These are phyloP conservation scores for Choricystis sp. DNA, from an alignment of 139 green algal species.

Conservation along the genomic window DNA sequence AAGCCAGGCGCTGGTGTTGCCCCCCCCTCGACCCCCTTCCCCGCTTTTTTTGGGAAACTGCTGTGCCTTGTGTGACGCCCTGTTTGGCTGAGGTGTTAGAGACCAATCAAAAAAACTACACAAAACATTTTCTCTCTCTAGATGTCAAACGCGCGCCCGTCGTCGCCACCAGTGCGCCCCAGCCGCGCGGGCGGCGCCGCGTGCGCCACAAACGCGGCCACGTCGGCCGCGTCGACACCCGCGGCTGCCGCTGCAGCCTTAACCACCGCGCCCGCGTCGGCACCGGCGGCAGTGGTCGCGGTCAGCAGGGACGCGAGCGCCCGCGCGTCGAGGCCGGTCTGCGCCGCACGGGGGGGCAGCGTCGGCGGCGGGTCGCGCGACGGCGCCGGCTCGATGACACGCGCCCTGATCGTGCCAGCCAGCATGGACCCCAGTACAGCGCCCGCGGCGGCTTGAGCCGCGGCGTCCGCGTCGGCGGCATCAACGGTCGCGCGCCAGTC, in stretches of 20 bases:
- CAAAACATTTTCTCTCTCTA: not conserved
- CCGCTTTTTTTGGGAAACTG: too few species aligned
- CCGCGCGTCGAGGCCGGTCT: not conserved
- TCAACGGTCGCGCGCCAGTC: too few species aligned
- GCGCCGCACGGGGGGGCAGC: too few species aligned
- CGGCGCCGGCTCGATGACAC: not conserved
- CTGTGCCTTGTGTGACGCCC: too few species aligned
- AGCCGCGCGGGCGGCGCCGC: too few species aligned
- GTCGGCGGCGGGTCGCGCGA: not conserved
- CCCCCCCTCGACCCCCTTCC: too few species aligned
- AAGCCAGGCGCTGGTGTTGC: too few species aligned
- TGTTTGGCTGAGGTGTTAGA: too few species aligned
- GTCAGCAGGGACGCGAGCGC: not conserved
- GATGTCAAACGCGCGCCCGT: not conserved
- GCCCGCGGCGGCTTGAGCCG: not conserved
- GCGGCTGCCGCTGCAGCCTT: too few species aligned
- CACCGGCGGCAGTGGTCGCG: not conserved
- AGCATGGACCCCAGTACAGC: not conserved
- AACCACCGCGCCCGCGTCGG: not conserved
- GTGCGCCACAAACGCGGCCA: not conserved
- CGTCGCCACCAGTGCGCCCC: too few species aligned
- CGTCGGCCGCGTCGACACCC: not conserved
- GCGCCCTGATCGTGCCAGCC: not conserved
- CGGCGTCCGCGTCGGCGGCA: too few species aligned
- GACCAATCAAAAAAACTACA: too few species aligned